Evolutionary conservation across 2,329 filamentous ascomycete genomes (phyloP), one percentile per base, ranked within the genome.

Genomic region (Rhynchosporium agropyri): DNA sequence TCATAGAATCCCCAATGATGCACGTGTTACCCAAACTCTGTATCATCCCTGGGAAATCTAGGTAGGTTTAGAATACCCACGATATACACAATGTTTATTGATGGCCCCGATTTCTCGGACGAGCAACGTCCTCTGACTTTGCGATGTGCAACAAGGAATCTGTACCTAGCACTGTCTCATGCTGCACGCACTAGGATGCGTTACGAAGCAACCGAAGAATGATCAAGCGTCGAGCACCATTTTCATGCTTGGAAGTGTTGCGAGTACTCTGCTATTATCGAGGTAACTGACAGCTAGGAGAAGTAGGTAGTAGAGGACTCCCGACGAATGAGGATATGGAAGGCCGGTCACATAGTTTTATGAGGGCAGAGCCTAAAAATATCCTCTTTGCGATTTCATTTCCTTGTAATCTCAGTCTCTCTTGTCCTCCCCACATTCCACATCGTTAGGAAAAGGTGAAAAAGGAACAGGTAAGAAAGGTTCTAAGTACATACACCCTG

Each of bases 61-160:
- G 33, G 33, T 36, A 20, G 20, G 20, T 20, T 20, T 20, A 1
- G 1, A 20, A 20, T 20, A 20, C 20, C 20, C 20, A 20, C 20
- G 20, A 20, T 20, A 20, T 20, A 20, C 20, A 20, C 20, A 20
- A 20, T 20, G 20, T 20, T 20, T 20, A 20, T 20, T 1, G 20
- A 20, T 20, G 20, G 20, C 20, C 20, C 20, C 20, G 20, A 20
- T 20, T 20, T 20, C 20, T 20, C 20, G 20, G 20, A 20, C 20
- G 20, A 20, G 20, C 43, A 49, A 58, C 31, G 63, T 58, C 63
- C 65, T 65, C 54, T 43, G n/a, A 53, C 45, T 55, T 59, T 54
- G 54, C 61, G 65, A 67, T n/a, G 33, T 67, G 63, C 65, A 67
- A 67, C 65, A 67, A 67, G 65, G 49, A 29, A 51, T 8, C 8